Conservation (phyloP, 352 stramenopile species). For the Albugo laibachii region DNA sequence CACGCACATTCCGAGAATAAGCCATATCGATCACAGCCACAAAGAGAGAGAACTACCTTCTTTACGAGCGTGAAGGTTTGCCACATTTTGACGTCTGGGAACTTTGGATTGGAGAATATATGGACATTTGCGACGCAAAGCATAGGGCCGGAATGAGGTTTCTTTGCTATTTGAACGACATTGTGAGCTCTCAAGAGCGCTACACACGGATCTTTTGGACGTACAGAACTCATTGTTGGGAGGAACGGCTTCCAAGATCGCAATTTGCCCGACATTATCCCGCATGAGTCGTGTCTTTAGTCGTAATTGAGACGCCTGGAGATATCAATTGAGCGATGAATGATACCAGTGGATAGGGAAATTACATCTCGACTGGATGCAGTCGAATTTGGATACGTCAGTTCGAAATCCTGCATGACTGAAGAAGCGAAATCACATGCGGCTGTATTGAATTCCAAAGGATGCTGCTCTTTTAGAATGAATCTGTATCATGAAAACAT, state of each 20-base stretch:
- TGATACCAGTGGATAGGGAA: neutral
- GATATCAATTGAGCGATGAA: neutral
- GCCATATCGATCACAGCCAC: neutral
- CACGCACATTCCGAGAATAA: neutral
- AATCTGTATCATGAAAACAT: conserved; percentile 14
- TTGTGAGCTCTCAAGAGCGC: neutral
- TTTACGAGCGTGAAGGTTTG: conserved; percentile 82
- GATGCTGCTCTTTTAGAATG: conserved; percentile 82
- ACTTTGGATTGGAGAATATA: conserved; percentile 97
- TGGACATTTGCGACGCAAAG: conserved; percentile 96
- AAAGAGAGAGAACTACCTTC: conserved; percentile 17
- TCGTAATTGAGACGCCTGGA: conserved; percentile 29
- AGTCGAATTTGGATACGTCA: conserved; percentile 43
- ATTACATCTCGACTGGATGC: conserved; percentile 36
- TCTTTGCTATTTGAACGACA: conserved; percentile 11
- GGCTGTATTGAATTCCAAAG: conserved; percentile 95
- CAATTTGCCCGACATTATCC: conserved; percentile 96
- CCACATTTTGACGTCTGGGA: conserved; percentile 98
- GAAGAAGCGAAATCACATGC: conserved; percentile 43
- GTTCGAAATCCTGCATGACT: conserved; percentile 55
- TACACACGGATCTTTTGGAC: neutral
- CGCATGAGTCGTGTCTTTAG: conserved; percentile 82
- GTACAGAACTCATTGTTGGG: conserved; percentile 44
- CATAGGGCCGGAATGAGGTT: conserved; percentile 29
- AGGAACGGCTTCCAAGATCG: conserved; percentile 89